Evolutionary conservation across 2,329 filamentous ascomycete genomes (phyloP), one percentile per base, ranked within the genome.

Genomic region (Nothophaeocryptopus gaeumannii): DNA sequence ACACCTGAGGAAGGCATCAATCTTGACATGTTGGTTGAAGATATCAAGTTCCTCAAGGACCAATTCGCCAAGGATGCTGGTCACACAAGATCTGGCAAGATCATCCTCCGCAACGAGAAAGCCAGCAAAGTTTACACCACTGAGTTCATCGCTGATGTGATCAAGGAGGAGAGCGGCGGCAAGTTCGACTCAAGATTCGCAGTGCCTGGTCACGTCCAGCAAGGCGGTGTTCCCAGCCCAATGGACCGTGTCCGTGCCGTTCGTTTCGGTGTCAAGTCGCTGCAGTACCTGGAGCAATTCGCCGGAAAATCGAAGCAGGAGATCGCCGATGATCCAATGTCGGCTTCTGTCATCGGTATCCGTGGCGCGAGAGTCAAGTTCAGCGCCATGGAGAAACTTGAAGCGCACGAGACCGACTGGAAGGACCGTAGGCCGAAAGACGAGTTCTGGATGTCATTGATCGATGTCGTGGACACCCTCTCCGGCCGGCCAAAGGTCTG

Each of bases 101-200:
- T 97, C 54, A 95, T 99, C 57, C 82, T 99, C n/a, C 84, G 95
- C 68, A 97, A 97, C 71, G 93, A 99, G 72, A 91, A 90, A 72
- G 88, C 93, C 5, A 95, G 88, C 63, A 84, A 80, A 63, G 91
- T 91, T 12, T 97, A 96, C 77, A 88, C 81, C 42, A 95, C 93
- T 13, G 90, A 95, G 70, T 82, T 96, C 50, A 92, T 99, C 63
- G 91, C 92, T 31, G 86, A 92, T 66, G 96, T 97, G 72, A 96
- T 99, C 73, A 88, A 88, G 51, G 90, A 95, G 60, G 93, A 97
- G 70, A 88, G 90, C 8, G 85, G 88, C 61, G 90, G 90, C 58
- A 84, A 90, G 12, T 99, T 99, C 66, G 93, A 99, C 71, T 88
- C 88, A 39, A 85, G 92, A 53, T 87, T 93, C 67, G 91, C 89